Evolutionary conservation across 352 stramenopile species (phyloP), one percentile per base, ranked within the genome.

Genomic region (Globisporangium viniferum): DNA sequence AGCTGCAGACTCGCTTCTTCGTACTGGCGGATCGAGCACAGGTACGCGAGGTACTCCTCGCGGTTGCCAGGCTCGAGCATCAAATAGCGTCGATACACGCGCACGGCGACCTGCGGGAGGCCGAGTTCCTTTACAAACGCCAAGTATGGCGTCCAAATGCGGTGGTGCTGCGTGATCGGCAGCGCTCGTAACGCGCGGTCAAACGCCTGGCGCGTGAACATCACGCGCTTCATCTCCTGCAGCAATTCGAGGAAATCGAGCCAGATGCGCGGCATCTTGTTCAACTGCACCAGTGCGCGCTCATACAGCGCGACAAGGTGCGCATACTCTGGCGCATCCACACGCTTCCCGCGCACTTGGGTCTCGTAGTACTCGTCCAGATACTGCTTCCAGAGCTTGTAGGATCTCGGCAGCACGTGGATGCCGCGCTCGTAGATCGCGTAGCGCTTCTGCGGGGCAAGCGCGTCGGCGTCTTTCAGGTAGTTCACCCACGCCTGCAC

Each of bases 251-350:
- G 75, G 69, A 98, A 98, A 55, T 97, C 77, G 29, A 97, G 77
- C 98, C 98, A 99, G 22, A 99, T 88, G 54, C 92, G 78, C 18
- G 98, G 98, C 93, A 99, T 99, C 59, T 97, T 98, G 72, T 91
- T 80, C 12, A 99, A 80, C 69, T 97, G 90, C 22, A 91, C 76
- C 22, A 99, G 78, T 29, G 90, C 90, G 49, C 93, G 84, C 75
- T 99, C 97, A 62, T 96, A 96, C 10, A 93, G 70, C 33, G 63
- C 58, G 1, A 77, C 73, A 8, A 96, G 75, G 9, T 77, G 59
- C 24, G 64, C 49, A 58, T 80, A 88, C 6, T 65, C 54, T 0
- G 73, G 73, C 10, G 73, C 70, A 66, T 98, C 83, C 20, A 90
- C 74, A 20, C 87, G 80, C 65, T 80, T 72, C 36, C 84, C 85